phyloP scores from a whole-genome alignment of 768 basidiomycete species.

The Collybia mongolica region DNA sequence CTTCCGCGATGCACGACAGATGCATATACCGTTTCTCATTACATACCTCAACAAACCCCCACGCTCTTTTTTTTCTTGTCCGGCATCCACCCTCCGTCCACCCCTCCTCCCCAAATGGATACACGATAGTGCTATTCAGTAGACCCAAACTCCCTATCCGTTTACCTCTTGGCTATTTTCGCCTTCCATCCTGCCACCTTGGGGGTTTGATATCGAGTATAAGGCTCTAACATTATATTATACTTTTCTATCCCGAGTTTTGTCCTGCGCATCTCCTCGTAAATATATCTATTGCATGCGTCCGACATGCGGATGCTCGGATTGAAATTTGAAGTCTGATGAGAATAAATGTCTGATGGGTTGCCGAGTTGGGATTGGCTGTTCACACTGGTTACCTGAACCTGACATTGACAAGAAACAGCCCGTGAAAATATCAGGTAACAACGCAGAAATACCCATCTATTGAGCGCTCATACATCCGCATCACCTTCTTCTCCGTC shows the following conservation, averaged over 20 bases:
- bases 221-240: conserved; percentile 4
- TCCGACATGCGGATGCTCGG: conserved; percentile 5
- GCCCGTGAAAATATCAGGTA: conserved; percentile 14
- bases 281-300: conserved; percentile 12
- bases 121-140: conserved; percentile 8
- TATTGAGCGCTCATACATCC: neutral
- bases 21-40: conserved; percentile 22
- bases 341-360: conserved; percentile 11
- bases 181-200: neutral
- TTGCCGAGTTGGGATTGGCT: conserved; percentile 13
- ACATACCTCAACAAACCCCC: conserved; percentile 14
- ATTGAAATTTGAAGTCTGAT: conserved; percentile 12
- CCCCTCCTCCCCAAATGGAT: conserved; percentile 3
- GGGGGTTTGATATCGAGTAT: neutral
- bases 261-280: neutral
- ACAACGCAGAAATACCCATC: neutral
- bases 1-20: conserved; percentile 3
- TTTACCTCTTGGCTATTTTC: neutral
- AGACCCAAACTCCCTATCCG: too few species aligned
- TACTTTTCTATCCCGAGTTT: conserved; percentile 1
- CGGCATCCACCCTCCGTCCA: conserved; percentile 4
- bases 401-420: conserved; percentile 15
- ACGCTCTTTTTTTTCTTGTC: conserved; percentile 21
- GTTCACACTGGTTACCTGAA: conserved; percentile 14
- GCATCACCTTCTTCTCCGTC: neutral